Evolutionary conservation across 331 rosid species (phyloP).

Genomic region (Malus hybrid): DNA sequence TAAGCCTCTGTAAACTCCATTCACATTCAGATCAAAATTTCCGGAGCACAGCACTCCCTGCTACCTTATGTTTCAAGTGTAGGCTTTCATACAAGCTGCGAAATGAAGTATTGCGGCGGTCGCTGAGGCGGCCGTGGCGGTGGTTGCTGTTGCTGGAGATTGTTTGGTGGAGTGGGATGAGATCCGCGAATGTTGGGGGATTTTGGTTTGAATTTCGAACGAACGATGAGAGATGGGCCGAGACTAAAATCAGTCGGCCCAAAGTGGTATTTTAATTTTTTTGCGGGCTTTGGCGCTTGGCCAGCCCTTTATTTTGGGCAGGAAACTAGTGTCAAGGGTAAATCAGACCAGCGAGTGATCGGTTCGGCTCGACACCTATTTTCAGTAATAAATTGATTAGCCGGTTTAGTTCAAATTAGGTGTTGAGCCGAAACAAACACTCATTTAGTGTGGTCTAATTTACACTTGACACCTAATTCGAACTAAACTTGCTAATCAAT

Average conservation of each 20-base stretch:
- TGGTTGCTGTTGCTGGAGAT: background rate
- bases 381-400: too few relatives aligned
- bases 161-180: background rate
- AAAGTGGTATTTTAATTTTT: background rate
- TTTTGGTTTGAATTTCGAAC: background rate
- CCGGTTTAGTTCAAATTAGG: too few relatives aligned
- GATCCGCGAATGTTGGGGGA: background rate
- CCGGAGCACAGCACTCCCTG: background rate
- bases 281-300: background rate
- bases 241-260: background rate
- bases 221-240: background rate
- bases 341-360: too few relatives aligned
- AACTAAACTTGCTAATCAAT: too few relatives aligned
- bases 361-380: too few relatives aligned
- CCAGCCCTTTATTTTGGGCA: too few relatives aligned
- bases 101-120: background rate
- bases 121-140: background rate
- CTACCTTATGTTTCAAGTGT: background rate
- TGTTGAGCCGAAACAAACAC: rapidly evolving
- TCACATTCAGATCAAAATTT: background rate
- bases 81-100: background rate
- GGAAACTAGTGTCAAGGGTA: too few relatives aligned
- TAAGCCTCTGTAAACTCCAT: conserved; percentile 94
- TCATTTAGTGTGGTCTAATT: rapidly evolving
- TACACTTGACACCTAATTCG: too few relatives aligned